Percentiles rank a stretch among this genome's conserved stretches.
phyloP scores from a whole-genome alignment of 2,329 filamentous ascomycete genomes.

The Catunica adiposa region DNA sequence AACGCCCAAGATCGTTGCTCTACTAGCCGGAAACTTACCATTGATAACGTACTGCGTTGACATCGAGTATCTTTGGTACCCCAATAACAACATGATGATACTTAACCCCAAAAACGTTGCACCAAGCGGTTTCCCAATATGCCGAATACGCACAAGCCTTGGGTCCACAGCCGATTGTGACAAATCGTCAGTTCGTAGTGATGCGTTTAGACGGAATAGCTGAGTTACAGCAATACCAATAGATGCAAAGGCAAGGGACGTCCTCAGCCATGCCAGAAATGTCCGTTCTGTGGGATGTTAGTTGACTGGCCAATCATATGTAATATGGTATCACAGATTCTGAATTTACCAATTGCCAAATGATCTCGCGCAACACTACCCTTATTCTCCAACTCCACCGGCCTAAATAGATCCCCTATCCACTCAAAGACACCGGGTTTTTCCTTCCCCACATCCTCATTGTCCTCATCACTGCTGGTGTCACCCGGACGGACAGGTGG shows the following conservation, averaged over 20 bases:
- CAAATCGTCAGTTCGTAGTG: slow-evolving; percentile 27
- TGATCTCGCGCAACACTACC: slow-evolving; percentile 72
- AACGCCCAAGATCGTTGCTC: slow-evolving; percentile 57
- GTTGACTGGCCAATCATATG: not conserved
- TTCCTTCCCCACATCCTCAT: not conserved
- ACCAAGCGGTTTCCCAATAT: slow-evolving; percentile 57
- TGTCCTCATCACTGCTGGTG: slow-evolving; percentile 1
- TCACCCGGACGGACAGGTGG: not conserved
- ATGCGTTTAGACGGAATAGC: slow-evolving; percentile 66
- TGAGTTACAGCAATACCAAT: slow-evolving; percentile 76
- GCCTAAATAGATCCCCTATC: slow-evolving; percentile 25
- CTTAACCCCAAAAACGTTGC: slow-evolving; percentile 61
- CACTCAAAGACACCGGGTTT: slow-evolving; percentile 3
- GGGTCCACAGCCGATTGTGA: slow-evolving; percentile 18
- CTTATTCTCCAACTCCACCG: slow-evolving; percentile 70
- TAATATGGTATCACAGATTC: not conserved
- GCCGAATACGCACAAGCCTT: slow-evolving; percentile 33
- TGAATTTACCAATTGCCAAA: slow-evolving; percentile 49
- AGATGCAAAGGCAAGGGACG: slow-evolving; percentile 62
- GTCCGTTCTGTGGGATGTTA: slow-evolving; percentile 46
- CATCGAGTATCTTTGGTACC: slow-evolving; percentile 64
- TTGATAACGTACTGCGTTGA: slow-evolving; percentile 63
- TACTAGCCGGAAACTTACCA: slow-evolving; percentile 64
- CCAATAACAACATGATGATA: slow-evolving; percentile 57
- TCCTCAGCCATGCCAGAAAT: slow-evolving; percentile 72